A percentile compares a stretch with the other conserved stretches of the same genome.
These are phyloP conservation scores for Athelia psychrophila DNA, from an alignment of 1,284 basidiomycete genomes.

Conservation along the genomic window DNA sequence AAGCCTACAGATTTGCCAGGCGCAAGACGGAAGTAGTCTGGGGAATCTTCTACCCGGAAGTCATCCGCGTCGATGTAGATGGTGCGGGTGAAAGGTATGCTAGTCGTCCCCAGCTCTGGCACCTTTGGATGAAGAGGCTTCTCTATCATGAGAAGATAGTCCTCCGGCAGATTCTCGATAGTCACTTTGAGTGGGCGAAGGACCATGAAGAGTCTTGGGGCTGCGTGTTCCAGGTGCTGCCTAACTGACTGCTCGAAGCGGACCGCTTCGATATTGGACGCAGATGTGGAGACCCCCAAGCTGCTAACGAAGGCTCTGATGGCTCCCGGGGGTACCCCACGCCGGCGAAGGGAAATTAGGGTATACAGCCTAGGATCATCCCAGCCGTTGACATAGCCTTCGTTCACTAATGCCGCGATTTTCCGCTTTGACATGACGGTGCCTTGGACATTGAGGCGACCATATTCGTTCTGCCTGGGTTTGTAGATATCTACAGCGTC, in stretches of 20 bases:
- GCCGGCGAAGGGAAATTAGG: conserved; percentile 90
- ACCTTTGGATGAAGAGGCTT: conserved; percentile 96
- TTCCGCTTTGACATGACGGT: conserved; percentile 98
- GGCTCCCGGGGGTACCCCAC: conserved; percentile 95
- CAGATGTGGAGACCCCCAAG: conserved; percentile 88
- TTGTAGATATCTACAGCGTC: conserved; percentile 97
- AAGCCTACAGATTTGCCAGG: conserved; percentile 97
- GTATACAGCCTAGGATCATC: conserved; percentile 99
- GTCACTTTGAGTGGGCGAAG: conserved; percentile 89
- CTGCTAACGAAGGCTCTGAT: conserved; percentile 91
- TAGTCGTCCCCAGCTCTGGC: conserved; percentile 81
- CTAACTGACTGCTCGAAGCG: conserved; percentile 92
- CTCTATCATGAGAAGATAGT: conserved; percentile 81
- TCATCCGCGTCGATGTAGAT: conserved; percentile 96
- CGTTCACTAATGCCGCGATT: conserved; percentile 86
- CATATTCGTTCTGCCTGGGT: conserved; percentile 98
- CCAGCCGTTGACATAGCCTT: conserved; percentile 88
- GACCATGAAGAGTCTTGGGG: conserved; percentile 92
- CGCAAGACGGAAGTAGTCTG: conserved; percentile 97
- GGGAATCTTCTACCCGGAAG: conserved; percentile 89
- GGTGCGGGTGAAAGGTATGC: conserved; percentile 85
- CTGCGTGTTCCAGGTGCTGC: conserved; percentile 87
- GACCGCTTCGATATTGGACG: conserved; percentile 82
- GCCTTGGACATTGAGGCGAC: conserved; percentile 90
- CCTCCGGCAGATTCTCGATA: conserved; percentile 89